Percentiles rank a stretch among this genome's conserved stretches.
Conservation (phyloP, 257 asterid genomes). For the Gardenia jasminoides region DNA sequence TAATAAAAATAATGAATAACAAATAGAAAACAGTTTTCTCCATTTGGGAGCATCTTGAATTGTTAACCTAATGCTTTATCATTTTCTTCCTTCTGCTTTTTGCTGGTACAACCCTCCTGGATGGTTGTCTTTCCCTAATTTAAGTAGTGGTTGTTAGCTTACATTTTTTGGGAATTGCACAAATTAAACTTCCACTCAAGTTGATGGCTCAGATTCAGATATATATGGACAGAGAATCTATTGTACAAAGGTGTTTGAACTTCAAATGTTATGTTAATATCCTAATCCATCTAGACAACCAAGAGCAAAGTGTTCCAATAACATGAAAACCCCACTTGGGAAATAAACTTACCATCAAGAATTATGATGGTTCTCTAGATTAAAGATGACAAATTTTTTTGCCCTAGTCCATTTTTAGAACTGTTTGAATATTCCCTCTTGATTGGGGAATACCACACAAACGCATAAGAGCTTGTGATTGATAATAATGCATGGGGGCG, state of each 20-base stretch:
- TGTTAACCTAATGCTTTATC: not conserved
- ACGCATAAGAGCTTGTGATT: not conserved
- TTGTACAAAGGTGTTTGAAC: not conserved
- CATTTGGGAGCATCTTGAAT: not conserved
- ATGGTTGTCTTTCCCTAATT: not conserved
- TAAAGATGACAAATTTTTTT: not conserved
- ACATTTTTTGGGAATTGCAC: not conserved
- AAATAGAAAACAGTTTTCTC: not conserved
- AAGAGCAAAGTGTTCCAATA: too few species aligned
- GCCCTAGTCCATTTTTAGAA: not conserved
- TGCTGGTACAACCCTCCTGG: not conserved
- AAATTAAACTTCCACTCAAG: not conserved
- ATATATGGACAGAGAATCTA: not conserved
- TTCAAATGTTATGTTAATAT: not conserved
- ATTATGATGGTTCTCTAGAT: too few species aligned
- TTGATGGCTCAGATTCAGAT: not conserved
- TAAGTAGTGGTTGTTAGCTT: not conserved
- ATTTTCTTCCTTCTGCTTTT: not conserved
- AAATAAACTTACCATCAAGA: too few species aligned
- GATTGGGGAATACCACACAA: constrained; percentile 28
- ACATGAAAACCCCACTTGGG: too few species aligned
- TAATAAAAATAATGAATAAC: not conserved
- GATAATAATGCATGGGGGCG: constrained; percentile 7
- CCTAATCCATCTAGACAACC: too few species aligned
- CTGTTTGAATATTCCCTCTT: not conserved